Conservation (phyloP, 768 basidiomycete genomes). For the Panellus pusillus region DNA sequence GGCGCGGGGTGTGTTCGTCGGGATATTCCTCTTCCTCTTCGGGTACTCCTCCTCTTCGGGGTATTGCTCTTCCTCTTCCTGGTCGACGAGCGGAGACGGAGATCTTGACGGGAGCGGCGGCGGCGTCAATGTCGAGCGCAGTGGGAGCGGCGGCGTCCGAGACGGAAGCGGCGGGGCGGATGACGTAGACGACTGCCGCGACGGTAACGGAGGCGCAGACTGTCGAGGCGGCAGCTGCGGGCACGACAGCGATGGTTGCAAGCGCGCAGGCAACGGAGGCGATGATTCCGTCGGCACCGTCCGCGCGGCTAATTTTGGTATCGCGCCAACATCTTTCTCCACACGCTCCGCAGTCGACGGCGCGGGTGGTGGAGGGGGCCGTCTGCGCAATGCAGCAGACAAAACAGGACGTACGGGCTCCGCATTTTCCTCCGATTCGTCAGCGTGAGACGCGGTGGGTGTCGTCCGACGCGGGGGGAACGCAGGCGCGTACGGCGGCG, state of each 20-base stretch:
- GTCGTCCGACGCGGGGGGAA: conserved; percentile 15
- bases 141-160: conserved; percentile 13
- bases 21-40: background rate
- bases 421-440: background rate
- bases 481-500: conserved; percentile 16
- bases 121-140: conserved; percentile 5
- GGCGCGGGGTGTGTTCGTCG: background rate
- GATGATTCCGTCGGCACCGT: conserved; percentile 1
- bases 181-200: conserved; percentile 1
- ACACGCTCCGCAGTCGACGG: conserved; percentile 3
- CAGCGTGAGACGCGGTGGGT: conserved; percentile 1
- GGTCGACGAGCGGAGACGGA: conserved; percentile 9
- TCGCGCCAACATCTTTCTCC: conserved; percentile 8
- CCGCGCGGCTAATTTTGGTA: conserved; percentile 5
- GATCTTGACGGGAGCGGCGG: conserved; percentile 15
- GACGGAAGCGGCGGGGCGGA: conserved; percentile 11
- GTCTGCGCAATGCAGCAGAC: conserved; percentile 3
- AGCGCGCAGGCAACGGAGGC: conserved; percentile 10
- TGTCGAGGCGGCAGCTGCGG: conserved; percentile 9
- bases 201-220: conserved; percentile 10
- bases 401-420: background rate
- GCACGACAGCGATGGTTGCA: conserved; percentile 1
- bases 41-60: background rate
- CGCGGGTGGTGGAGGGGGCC: conserved; percentile 5
- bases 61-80: background rate